phyloP scores from a whole-genome alignment of 2,329 filamentous ascomycete species.

The Colletotrichum viniferum region DNA sequence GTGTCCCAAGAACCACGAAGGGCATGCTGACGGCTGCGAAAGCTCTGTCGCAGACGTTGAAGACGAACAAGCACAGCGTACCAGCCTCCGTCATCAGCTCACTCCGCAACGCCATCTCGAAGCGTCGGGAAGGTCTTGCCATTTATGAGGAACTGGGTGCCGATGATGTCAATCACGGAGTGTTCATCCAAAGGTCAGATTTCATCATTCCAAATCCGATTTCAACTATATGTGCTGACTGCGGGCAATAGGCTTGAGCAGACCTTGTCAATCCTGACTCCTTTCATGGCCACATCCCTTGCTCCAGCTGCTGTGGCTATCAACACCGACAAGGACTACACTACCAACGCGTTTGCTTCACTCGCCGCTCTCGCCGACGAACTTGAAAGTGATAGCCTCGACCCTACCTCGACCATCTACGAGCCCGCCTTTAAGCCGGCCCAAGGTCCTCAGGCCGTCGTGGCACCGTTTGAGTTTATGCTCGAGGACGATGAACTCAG shows the following conservation, averaged over 20 bases:
- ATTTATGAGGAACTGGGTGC: not conserved
- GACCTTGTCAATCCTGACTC: not conserved
- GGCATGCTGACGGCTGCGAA: not conserved
- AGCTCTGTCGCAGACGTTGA: accelerated
- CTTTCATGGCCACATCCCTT: not conserved
- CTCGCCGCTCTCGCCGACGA: not conserved
- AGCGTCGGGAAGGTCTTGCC: not conserved
- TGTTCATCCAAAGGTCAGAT: not conserved
- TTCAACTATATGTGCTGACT: accelerated
- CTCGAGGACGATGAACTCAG: not conserved
- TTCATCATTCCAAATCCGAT: accelerated
- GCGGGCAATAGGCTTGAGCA: not conserved
- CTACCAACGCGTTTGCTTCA: not conserved
- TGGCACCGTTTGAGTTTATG: too few species aligned
- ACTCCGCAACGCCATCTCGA: not conserved
- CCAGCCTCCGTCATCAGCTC: not conserved
- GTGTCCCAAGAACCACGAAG: not conserved
- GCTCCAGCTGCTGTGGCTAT: not conserved
- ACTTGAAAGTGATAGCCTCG: not conserved
- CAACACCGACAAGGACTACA: accelerated
- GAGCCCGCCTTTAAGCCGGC: accelerated
- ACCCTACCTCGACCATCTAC: too few species aligned
- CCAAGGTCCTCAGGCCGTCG: too few species aligned
- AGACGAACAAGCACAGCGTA: not conserved
- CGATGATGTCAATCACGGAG: not conserved